phyloP scores from a whole-genome alignment of 164 flowering plant species.

The Hamamelis virginiana region DNA sequence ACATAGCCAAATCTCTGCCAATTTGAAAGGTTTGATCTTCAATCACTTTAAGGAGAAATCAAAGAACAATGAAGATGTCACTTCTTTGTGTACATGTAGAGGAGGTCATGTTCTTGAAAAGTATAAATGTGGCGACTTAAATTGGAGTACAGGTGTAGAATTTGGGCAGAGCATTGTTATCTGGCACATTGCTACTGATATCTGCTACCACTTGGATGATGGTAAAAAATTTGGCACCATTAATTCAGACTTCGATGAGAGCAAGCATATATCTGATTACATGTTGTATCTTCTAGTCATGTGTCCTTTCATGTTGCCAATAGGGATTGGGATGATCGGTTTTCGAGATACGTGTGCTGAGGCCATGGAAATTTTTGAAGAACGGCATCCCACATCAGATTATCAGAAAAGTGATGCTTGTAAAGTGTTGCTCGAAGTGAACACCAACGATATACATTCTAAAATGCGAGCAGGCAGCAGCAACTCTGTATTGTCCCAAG shows the following conservation, averaged over 20 bases:
- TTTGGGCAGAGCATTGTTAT: constrained; percentile 21
- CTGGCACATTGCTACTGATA: constrained; percentile 22
- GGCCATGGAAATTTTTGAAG: constrained; percentile 18
- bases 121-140: neutral
- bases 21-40: constrained; percentile 10
- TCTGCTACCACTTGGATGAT: neutral
- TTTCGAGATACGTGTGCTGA: constrained; percentile 28
- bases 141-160: constrained; percentile 1
- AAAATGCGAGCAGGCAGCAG: constrained; percentile 24
- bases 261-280: constrained; percentile 25
- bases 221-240: no score
- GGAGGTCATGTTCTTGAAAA: constrained; percentile 8
- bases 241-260: neutral
- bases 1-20: constrained; percentile 1
- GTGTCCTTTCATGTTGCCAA: constrained; percentile 26
- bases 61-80: neutral
- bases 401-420: constrained; percentile 15
- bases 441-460: constrained; percentile 12
- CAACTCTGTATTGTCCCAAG: constrained; percentile 26
- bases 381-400: neutral
- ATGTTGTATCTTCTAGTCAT: constrained; percentile 29
- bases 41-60: neutral
- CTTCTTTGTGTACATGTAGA: neutral
- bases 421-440: constrained; percentile 16
- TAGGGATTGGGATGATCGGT: constrained; percentile 27